Base-by-base conservation (phyloP, 306 rosid species). In the Medicago lupulina region DNA sequence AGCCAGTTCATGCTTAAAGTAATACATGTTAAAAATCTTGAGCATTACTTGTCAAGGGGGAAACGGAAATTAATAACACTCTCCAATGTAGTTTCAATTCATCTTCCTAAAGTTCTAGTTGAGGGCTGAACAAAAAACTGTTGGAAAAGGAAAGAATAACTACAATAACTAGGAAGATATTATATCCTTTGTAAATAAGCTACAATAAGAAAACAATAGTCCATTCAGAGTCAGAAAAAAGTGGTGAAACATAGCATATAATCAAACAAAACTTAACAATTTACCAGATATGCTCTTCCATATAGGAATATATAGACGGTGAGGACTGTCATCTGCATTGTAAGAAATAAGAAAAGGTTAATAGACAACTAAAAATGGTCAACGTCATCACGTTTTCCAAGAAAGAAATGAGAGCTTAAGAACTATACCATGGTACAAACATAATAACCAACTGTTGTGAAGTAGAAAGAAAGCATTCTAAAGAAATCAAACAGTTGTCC, bases 401-500 rank as follows among this genome's bases (percentile, higher is more conserved):
- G 18, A 9, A 39, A 72, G 17, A 76, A 46, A 53, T 6, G 25
- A 16, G 62, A 16, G 28, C 70, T 38, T 38, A 9, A 28, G 19
- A 18, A 80, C 61, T 72, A 47, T 85, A 95, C 97, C 98, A 95
- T 95, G 44, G 97, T 92, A 83, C 98, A 95, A 55, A 93, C 96
- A 50, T 95, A 95, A 84, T 76, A 95, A 55, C 98, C 97, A 85
- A 95, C 97, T 12, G 98, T 95, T 64, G 98, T 95, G 89, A 83
- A 89, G 85, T 69, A 95, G 91, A 89, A 95, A 70, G 98, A 95
- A 79, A 89, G 86, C 98, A 95, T 95, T 84, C 97, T 90, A 76
- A 92, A 95, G 89, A 95, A 95, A 87, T 92, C 97, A 87, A 92
- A 86, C 55, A 92, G 96, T 74, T 95, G 96, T 47, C 98, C 98